A percentile compares a stretch with the other conserved stretches of the same genome.
phyloP scores from a whole-genome alignment of 495 filamentous ascomycete genomes.

The Penicillium taxi region DNA sequence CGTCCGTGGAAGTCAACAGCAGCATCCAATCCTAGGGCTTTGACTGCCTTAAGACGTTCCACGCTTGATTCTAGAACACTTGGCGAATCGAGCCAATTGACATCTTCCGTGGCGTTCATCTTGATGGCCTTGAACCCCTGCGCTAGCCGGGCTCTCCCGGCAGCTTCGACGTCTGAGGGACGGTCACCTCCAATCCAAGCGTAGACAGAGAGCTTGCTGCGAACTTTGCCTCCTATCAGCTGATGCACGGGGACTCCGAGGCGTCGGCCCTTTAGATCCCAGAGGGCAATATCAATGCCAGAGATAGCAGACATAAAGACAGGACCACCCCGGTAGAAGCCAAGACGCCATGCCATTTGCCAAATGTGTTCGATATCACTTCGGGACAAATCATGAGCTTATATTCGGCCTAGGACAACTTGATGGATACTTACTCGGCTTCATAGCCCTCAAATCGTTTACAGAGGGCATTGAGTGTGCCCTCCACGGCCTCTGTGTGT shows the following conservation, averaged over 20 bases:
- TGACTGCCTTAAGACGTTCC: constrained; percentile 62
- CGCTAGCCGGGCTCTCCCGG: constrained; percentile 54
- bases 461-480: constrained; percentile 62
- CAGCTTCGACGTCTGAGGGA: constrained; percentile 58
- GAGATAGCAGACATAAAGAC: constrained; percentile 76
- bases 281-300: constrained; percentile 75
- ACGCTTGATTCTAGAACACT: constrained; percentile 53
- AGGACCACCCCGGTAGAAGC: constrained; percentile 78
- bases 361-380: constrained; percentile 81
- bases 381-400: not conserved
- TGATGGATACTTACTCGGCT: constrained; percentile 51
- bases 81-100: constrained; percentile 76
- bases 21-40: constrained; percentile 62
- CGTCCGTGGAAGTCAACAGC: constrained; percentile 76
- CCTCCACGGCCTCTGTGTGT: constrained; percentile 73
- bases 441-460: constrained; percentile 60
- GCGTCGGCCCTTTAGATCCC: constrained; percentile 61
- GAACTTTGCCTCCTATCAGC: constrained; percentile 67
- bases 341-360: constrained; percentile 62
- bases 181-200: constrained; percentile 83
- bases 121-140: constrained; percentile 72
- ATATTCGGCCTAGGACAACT: not conserved
- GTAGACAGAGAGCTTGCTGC: constrained; percentile 68
- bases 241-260: constrained; percentile 66
- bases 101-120: constrained; percentile 78